Evolutionary conservation across 179 eudicot genomes (phyloP), one percentile per base, ranked within the genome.

Genomic region (Vitellaria paradoxa): DNA sequence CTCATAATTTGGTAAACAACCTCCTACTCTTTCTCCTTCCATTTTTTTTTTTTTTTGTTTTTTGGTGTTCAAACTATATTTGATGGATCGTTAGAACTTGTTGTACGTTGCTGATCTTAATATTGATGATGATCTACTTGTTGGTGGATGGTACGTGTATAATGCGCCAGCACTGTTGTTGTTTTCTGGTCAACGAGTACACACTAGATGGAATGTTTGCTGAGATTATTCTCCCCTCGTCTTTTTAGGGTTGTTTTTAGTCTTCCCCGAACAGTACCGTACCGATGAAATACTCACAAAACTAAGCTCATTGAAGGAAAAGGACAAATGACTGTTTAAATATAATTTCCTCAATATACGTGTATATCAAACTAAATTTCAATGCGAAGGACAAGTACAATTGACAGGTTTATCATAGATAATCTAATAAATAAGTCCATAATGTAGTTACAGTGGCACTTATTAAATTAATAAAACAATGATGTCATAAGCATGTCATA

Each of bases 21-120:
- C 45, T 30, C 65, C 73, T 30, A 20, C 79, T 67, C 79, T 11
- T 18, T 76, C 79, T 56, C 73, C 73, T 76, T 76, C 79, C 79
- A 76, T 76, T 70, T 6, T 72, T 47, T 69, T 42, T 55, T 26
- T 23, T 23, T n/a, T n/a, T n/a, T n/a, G n/a, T n/a, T n/a, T n/a
- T n/a, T n/a, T n/a, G n/a, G 45, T 45, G 24, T 64, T 78, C 81
- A 63, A 65, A 72, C 72, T 56, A 21, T 26, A 7, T 20, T 50
- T 72, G 65, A 40, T 63, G 55, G 56, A 57, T 67, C 57, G 47
- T 9, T 13, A 30, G 70, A 64, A 53, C 7, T 72, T 50, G 2
- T 26, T 6, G 46, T 65, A 65, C 46, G 46, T 13, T 30, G 15
- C 65, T 7, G 10, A 10, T 21, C 30, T 10, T 62, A 42, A 42